Conservation (phyloP, 495 filamentous ascomycete genomes). For the Penicillium canescens region DNA sequence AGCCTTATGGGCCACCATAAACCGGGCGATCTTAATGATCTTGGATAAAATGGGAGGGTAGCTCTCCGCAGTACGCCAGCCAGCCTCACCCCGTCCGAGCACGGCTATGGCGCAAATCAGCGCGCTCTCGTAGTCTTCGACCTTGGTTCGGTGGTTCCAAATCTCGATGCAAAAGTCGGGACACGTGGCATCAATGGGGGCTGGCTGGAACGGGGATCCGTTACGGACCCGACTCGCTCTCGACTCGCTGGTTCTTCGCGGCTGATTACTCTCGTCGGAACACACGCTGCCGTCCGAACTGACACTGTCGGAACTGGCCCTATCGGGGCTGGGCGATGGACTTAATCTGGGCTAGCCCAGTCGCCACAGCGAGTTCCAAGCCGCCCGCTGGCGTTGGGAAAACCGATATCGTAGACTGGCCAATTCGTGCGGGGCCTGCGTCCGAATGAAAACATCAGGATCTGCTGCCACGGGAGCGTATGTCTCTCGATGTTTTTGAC, state of each 20-base stretch:
- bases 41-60: not conserved
- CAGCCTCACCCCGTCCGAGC: not conserved
- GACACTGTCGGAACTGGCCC: too few relatives aligned
- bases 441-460: slow-evolving; percentile 15
- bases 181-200: too few relatives aligned
- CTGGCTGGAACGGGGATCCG: too few relatives aligned
- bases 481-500: slow-evolving; percentile 3
- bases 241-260: too few relatives aligned
- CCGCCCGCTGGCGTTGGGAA: not conserved
- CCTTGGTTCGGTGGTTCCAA: slow-evolving; percentile 5
- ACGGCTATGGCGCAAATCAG: slow-evolving; percentile 12
- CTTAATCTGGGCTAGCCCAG: not conserved
- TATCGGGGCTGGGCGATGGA: too few relatives aligned
- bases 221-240: too few relatives aligned
- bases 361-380: not conserved
- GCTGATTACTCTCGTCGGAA: too few relatives aligned
- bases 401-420: not conserved
- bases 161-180: slow-evolving; percentile 19
- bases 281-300: too few relatives aligned
- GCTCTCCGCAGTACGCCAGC: not conserved
- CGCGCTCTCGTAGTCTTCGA: slow-evolving; percentile 10
- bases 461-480: slow-evolving; percentile 14
- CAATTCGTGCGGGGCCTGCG: slow-evolving; percentile 6
- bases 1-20: slow-evolving; percentile 10
- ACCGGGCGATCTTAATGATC: slow-evolving; percentile 10